A percentile compares a stretch with the other conserved stretches of the same genome.
These are phyloP conservation scores for Posidonia oceanica DNA, from an alignment of 116 monocot species.

Conservation along the genomic window DNA sequence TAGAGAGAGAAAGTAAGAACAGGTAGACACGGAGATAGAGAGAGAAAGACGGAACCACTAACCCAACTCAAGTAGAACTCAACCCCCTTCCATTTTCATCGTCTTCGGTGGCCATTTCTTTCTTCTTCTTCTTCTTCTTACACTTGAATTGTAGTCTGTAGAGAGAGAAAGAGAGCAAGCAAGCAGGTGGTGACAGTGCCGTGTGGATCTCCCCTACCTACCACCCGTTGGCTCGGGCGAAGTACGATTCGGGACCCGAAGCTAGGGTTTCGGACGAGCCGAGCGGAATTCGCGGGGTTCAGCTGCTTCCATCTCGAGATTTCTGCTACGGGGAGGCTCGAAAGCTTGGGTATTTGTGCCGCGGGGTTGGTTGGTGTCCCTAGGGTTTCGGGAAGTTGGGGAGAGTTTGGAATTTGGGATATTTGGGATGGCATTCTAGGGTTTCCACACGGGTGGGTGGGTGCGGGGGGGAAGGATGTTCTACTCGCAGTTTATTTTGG, in stretches of 20 bases:
- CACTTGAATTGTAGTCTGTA: background rate
- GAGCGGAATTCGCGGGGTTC: too few species aligned
- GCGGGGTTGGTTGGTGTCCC: background rate
- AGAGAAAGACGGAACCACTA: too few species aligned
- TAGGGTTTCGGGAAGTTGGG: background rate
- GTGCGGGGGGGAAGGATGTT: conserved; percentile 47
- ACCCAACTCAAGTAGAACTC: too few species aligned
- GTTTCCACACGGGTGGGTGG: background rate
- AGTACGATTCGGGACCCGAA: background rate
- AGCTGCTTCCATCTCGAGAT: too few species aligned
- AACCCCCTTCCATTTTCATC: too few species aligned
- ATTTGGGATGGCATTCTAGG: conserved; percentile 17
- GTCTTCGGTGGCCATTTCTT: too few species aligned
- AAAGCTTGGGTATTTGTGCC: background rate
- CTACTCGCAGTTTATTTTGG: conserved; percentile 98
- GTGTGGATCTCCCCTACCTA: background rate
- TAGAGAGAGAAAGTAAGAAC: too few species aligned
- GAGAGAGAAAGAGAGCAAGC: background rate
- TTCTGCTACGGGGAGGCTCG: background rate
- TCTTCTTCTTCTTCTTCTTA: too few species aligned
- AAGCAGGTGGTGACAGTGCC: background rate
- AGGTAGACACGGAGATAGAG: too few species aligned
- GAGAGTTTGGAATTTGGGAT: background rate
- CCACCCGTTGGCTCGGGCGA: background rate
- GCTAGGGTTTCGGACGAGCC: background rate